Percentiles rank a stretch among this genome's conserved stretches.
phyloP scores from a whole-genome alignment of 139 green algal species.

The Volvox africanus region DNA sequence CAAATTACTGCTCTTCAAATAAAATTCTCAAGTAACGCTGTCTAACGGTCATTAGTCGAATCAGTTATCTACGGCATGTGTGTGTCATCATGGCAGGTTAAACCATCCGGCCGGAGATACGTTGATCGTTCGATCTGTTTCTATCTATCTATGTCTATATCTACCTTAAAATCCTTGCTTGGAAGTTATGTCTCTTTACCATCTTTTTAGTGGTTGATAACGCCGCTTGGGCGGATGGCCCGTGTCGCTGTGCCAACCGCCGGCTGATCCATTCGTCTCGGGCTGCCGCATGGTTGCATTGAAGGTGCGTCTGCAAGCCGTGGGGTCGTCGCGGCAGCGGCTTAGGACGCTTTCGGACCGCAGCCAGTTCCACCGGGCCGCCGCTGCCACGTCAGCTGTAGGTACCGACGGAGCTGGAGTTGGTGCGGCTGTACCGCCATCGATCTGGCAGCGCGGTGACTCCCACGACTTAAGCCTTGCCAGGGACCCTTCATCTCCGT shows the following conservation, averaged over 20 bases:
- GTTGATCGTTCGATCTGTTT: too few species aligned
- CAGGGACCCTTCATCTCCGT: background rate
- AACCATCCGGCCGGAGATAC: too few species aligned
- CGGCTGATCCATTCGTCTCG: background rate
- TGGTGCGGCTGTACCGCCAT: background rate
- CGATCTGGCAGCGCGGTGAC: background rate
- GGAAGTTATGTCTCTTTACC: background rate
- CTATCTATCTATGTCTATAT: background rate
- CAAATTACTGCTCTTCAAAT: too few species aligned
- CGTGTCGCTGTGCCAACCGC: background rate
- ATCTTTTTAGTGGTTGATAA: background rate
- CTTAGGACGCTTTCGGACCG: constrained; percentile 15
- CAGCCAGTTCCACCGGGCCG: background rate
- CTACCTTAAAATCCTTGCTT: background rate
- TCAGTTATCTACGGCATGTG: too few species aligned
- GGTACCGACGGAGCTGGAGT: background rate
- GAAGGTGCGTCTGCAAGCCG: background rate
- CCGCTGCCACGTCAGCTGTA: background rate
- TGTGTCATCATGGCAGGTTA: too few species aligned
- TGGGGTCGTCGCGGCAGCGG: background rate
- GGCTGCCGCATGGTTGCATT: background rate
- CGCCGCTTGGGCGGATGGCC: background rate
- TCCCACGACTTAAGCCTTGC: background rate
- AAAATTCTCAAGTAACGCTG: too few species aligned
- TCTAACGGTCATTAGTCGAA: too few species aligned